Evolutionary conservation across 2,329 filamentous ascomycete species (phyloP).

Genomic region (Aspergillus proliferans): DNA sequence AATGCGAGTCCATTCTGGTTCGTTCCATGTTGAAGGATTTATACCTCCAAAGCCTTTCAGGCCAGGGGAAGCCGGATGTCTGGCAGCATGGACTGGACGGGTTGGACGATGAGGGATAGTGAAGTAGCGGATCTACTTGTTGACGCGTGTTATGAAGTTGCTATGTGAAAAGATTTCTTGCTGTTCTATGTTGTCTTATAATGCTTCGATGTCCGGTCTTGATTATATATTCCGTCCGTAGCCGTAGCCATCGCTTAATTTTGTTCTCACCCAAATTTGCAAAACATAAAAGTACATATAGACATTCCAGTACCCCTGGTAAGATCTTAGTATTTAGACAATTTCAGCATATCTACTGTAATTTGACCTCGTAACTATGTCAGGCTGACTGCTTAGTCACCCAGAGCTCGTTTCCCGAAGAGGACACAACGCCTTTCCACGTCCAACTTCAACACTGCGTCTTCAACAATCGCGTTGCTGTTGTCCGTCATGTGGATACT

Average conservation of each 20-base stretch:
- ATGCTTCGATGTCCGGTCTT: slow-evolving; percentile 5
- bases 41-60: background rate
- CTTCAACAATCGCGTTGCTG: slow-evolving; percentile 11
- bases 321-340: background rate
- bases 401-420: background rate
- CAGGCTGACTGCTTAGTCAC: background rate
- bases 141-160: slow-evolving; percentile 30
- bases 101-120: slow-evolving; percentile 17
- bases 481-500: slow-evolving; percentile 29
- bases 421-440: slow-evolving; percentile 1
- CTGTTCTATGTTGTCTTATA: slow-evolving; percentile 16
- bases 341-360: background rate
- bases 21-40: slow-evolving; percentile 9
- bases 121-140: slow-evolving; percentile 23
- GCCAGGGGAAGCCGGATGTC: slow-evolving; percentile 5
- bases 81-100: slow-evolving; percentile 9
- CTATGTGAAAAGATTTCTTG: slow-evolving; percentile 19
- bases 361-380: background rate
- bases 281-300: background rate
- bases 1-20: slow-evolving; percentile 13
- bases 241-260: no score
- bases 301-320: background rate
- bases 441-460: slow-evolving; percentile 6
- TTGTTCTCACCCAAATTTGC: background rate
- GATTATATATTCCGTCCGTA: background rate